Evolutionary conservation across 2,329 filamentous ascomycete species (phyloP).

Genomic region (Talaromyces sp.): DNA sequence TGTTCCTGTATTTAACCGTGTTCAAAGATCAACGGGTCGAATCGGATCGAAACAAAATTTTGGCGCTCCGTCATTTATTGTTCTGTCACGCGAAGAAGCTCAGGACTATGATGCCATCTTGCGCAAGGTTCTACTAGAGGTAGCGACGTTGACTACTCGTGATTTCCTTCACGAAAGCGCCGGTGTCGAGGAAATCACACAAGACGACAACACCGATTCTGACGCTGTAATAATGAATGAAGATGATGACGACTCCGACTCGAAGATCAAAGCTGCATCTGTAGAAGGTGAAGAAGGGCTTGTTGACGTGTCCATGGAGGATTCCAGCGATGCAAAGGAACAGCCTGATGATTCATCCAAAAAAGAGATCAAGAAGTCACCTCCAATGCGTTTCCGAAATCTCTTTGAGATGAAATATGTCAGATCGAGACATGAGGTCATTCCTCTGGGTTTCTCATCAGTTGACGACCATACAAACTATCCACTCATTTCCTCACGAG

Average conservation of each 20-base stretch:
- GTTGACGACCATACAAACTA: conserved; percentile 59
- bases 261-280: conserved; percentile 71
- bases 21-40: conserved; percentile 27
- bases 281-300: conserved; percentile 86
- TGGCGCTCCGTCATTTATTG: conserved; percentile 59
- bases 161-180: conserved; percentile 57
- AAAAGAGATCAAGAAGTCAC: conserved; percentile 27
- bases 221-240: conserved; percentile 66
- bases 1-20: conserved; percentile 48
- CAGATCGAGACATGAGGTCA: conserved; percentile 49
- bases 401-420: conserved; percentile 76
- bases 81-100: conserved; percentile 71
- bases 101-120: conserved; percentile 67
- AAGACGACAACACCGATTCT: conserved; percentile 50
- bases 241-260: conserved; percentile 62
- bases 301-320: conserved; percentile 84
- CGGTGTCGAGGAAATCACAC: conserved; percentile 49
- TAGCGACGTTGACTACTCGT: conserved; percentile 72
- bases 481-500: conserved; percentile 52
- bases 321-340: conserved; percentile 43
- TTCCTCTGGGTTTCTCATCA: conserved; percentile 68
- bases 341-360: conserved; percentile 22
- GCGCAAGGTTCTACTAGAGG: conserved; percentile 73
- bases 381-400: conserved; percentile 63
- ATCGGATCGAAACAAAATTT: conserved; percentile 35